Percentiles rank a stretch among this genome's conserved stretches.
These are phyloP conservation scores for Coemansia sp. DNA, from an alignment of 192 early-diverging fungal species.

Conservation along the genomic window DNA sequence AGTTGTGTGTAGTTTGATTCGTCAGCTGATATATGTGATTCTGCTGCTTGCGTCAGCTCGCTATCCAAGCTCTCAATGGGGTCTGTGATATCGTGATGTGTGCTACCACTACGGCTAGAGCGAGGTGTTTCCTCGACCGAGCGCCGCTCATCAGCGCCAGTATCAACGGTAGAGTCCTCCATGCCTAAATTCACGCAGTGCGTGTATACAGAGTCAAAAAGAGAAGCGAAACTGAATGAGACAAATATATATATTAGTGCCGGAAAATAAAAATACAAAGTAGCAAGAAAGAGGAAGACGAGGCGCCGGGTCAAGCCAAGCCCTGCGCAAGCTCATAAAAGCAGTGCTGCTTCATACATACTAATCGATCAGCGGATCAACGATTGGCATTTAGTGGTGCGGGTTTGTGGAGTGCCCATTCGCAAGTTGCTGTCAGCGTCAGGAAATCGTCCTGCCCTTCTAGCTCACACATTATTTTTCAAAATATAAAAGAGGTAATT, in stretches of 20 bases:
- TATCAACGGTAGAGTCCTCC: background rate
- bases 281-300: background rate
- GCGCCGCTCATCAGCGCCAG: background rate
- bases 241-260: background rate
- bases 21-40: background rate
- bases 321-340: background rate
- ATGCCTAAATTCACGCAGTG: slow-evolving; percentile 1
- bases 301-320: slow-evolving; percentile 3
- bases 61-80: background rate
- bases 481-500: slow-evolving; percentile 12
- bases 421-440: slow-evolving; percentile 1
- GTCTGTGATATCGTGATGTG: background rate
- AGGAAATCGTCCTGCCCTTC: slow-evolving; percentile 1
- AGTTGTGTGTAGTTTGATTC: background rate
- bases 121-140: background rate
- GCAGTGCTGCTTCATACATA: slow-evolving; percentile 2
- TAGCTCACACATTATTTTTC: slow-evolving; percentile 2
- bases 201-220: background rate
- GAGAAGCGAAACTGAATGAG: background rate
- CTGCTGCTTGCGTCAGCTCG: background rate
- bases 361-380: background rate
- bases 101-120: too few species aligned
- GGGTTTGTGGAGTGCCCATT: background rate
- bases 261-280: slow-evolving; percentile 1
- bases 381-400: background rate